Evolutionary conservation across 164 flowering plant species (phyloP).

Genomic region (Chimonanthus salicifolius): DNA sequence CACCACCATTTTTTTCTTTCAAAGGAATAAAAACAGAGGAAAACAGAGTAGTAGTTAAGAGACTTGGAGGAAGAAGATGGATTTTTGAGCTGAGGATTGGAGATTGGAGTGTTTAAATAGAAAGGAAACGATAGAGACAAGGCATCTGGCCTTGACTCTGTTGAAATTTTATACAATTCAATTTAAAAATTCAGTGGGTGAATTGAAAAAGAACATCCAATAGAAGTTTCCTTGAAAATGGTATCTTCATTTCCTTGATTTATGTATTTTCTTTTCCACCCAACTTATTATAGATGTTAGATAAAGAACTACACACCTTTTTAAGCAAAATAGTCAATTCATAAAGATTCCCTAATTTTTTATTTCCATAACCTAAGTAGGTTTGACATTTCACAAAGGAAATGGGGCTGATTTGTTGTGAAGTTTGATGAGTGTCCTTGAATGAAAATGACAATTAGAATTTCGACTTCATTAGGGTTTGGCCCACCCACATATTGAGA

Average conservation of each 20-base stretch:
- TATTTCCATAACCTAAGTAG: not conserved
- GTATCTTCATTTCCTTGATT: not conserved
- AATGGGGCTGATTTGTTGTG: not conserved
- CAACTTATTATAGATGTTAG: not conserved
- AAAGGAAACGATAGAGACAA: conserved; percentile 2
- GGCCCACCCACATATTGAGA: no score
- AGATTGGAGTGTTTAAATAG: conserved; percentile 7
- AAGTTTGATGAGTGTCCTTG: no score
- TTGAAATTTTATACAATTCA: conserved; percentile 1
- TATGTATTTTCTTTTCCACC: not conserved
- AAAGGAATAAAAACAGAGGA: not conserved
- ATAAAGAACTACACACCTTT: not conserved
- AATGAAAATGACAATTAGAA: no score
- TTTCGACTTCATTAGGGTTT: no score
- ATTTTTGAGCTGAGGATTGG: not conserved
- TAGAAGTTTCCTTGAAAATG: conserved; percentile 1
- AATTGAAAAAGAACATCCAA: not conserved
- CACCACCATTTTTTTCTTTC: conserved; percentile 52
- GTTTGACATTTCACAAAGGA: not conserved
- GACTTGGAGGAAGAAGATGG: not conserved
- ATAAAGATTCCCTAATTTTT: not conserved
- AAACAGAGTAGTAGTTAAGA: not conserved
- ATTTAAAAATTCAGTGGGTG: not conserved
- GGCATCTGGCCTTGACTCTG: conserved; percentile 7
- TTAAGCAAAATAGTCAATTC: not conserved